phyloP scores from a whole-genome alignment of 192 early-diverging fungal genomes.

The Mycoemilia scoparia region DNA sequence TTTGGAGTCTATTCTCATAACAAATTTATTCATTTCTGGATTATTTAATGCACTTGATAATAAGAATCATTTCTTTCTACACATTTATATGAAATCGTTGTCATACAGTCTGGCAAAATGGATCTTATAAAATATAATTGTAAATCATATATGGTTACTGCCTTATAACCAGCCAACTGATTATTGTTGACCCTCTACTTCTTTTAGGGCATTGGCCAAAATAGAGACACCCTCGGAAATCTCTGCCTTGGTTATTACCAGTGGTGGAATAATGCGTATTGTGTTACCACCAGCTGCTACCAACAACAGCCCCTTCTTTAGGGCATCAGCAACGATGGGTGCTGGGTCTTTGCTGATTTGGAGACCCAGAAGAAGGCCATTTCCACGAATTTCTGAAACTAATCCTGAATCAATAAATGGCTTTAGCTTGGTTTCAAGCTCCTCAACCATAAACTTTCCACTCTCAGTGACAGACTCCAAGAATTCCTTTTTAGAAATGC shows the following conservation, averaged over 20 bases:
- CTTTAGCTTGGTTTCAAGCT: constrained; percentile 23
- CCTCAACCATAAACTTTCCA: constrained; percentile 41
- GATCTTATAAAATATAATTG: too few species aligned
- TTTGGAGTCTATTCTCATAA: too few species aligned
- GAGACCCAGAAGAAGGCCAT: constrained; percentile 75
- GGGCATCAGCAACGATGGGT: constrained; percentile 49
- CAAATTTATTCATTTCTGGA: too few species aligned
- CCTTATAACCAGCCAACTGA: too few species aligned
- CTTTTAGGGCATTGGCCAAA: constrained; percentile 37
- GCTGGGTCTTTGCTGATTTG: constrained; percentile 53
- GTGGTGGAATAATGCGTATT: constrained; percentile 79
- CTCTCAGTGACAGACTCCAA: constrained; percentile 45
- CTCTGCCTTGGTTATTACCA: constrained; percentile 62
- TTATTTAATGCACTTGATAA: too few species aligned
- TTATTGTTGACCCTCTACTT: too few species aligned
- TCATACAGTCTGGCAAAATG: too few species aligned
- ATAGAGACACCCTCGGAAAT: constrained; percentile 53
- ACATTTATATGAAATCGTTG: too few species aligned
- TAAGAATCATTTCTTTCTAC: too few species aligned
- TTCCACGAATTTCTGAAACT: constrained; percentile 63
- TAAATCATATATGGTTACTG: too few species aligned
- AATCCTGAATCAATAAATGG: constrained; percentile 25
- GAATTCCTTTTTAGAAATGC: constrained; percentile 52
- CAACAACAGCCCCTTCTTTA: constrained; percentile 72
- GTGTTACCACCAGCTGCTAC: constrained; percentile 77